phyloP scores from a whole-genome alignment of 108 stramenopile genomes.

The Nitzschia putrida region DNA sequence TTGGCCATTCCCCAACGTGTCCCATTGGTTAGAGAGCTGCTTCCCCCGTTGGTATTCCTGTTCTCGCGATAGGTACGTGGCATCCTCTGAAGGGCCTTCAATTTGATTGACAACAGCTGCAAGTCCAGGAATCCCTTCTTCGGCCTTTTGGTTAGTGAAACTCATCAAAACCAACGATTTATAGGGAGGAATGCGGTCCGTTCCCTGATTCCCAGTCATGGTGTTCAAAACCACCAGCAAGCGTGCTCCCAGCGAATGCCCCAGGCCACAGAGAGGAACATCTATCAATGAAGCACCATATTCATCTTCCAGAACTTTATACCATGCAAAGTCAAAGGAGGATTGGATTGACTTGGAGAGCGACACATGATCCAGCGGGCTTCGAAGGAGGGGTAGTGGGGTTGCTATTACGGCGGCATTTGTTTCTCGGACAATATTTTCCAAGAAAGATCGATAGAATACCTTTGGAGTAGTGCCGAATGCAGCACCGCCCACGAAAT shows the following conservation, averaged over 20 bases:
- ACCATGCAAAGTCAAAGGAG: constrained; percentile 67
- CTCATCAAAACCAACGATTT: constrained; percentile 49
- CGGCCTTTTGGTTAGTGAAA: constrained; percentile 65
- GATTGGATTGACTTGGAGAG: constrained; percentile 46
- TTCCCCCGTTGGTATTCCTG: too few species aligned
- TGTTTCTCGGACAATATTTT: constrained; percentile 58
- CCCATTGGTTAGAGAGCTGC: too few species aligned
- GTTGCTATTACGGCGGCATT: constrained; percentile 70
- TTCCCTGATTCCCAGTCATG: constrained; percentile 14
- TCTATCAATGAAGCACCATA: constrained; percentile 52
- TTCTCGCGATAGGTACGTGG: too few species aligned
- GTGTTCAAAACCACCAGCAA: constrained; percentile 68
- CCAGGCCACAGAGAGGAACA: constrained; percentile 70
- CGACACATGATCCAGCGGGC: constrained; percentile 71
- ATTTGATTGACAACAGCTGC: constrained; percentile 28
- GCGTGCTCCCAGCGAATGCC: constrained; percentile 78
- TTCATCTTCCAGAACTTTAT: constrained; percentile 74
- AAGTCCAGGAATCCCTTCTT: constrained; percentile 55
- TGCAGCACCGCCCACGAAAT: constrained; percentile 83
- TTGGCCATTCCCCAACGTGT: not conserved
- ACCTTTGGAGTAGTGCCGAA: constrained; percentile 72
- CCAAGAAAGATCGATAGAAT: constrained; percentile 69
- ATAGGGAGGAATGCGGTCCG: constrained; percentile 35
- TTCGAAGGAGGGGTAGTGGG: constrained; percentile 60
- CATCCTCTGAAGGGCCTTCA: too few species aligned